Evolutionary conservation across 148 eudicot species (phyloP).

Genomic region (Camellia japonica): DNA sequence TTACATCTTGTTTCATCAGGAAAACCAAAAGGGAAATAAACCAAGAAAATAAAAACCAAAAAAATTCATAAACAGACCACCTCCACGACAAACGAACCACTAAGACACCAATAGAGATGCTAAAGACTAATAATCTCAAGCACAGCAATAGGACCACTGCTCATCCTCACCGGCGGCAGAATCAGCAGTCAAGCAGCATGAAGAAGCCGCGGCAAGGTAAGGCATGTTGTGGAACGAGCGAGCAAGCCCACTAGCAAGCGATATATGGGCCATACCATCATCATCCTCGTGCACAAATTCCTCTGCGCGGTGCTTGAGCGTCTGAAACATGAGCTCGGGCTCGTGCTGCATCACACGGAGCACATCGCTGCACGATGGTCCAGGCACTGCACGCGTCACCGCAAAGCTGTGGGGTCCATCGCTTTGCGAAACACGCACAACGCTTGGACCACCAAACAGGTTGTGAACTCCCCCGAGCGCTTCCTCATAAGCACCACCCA

Average conservation of each 20-base stretch:
- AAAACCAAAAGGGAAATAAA: slow-evolving; percentile 21
- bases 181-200: slow-evolving; percentile 40
- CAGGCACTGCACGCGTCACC: slow-evolving; percentile 72
- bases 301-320: slow-evolving; percentile 78
- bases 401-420: slow-evolving; percentile 89
- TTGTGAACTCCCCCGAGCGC: slow-evolving; percentile 91
- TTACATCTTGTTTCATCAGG: slow-evolving; percentile 33
- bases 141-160: slow-evolving; percentile 83
- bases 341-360: slow-evolving; percentile 91
- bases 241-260: slow-evolving; percentile 48
- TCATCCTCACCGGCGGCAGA: slow-evolving; percentile 58
- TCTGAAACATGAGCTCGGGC: slow-evolving; percentile 88
- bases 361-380: slow-evolving; percentile 70
- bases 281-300: slow-evolving; percentile 45
- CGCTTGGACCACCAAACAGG: slow-evolving; percentile 89
- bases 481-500: slow-evolving; percentile 99
- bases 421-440: slow-evolving; percentile 75
- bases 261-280: slow-evolving; percentile 17
- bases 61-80: slow-evolving; percentile 43
- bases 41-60: slow-evolving; percentile 19
- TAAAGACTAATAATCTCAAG: slow-evolving; percentile 39
- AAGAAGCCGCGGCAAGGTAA: slow-evolving; percentile 42
- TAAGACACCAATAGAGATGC: neutral
- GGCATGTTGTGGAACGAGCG: slow-evolving; percentile 82
- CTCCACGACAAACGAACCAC: slow-evolving; percentile 39